A percentile compares a stretch with the other conserved stretches of the same genome.
These are phyloP conservation scores for Arthrobotrys pseudoclavata DNA, from an alignment of 2,329 filamentous ascomycete genomes.

Conservation along the genomic window DNA sequence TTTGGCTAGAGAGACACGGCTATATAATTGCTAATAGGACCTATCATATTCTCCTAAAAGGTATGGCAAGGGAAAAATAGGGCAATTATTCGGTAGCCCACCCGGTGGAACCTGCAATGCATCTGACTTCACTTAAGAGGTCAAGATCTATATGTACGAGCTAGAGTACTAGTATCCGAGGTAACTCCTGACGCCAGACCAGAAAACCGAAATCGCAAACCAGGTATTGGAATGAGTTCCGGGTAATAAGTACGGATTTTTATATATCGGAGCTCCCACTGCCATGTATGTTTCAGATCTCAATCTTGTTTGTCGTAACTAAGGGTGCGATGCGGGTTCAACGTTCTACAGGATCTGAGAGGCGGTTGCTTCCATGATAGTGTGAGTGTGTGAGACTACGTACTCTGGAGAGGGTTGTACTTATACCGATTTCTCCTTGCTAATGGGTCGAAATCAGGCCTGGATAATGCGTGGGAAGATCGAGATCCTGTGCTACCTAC, in stretches of 20 bases:
- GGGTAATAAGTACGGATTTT: slow-evolving; percentile 1
- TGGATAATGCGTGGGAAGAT: slow-evolving; percentile 24
- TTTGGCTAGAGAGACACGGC: background rate
- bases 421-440: slow-evolving; percentile 6
- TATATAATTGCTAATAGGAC: background rate
- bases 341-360: slow-evolving; percentile 22
- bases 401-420: background rate
- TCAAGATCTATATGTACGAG: slow-evolving; percentile 11
- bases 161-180: background rate
- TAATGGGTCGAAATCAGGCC: background rate
- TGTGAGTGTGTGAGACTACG: background rate
- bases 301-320: slow-evolving; percentile 14
- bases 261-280: slow-evolving; percentile 32
- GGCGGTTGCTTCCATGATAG: slow-evolving; percentile 1
- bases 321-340: slow-evolving; percentile 23
- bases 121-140: background rate
- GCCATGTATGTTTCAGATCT: slow-evolving; percentile 36
- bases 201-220: slow-evolving; percentile 8
- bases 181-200: slow-evolving; percentile 23
- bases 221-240: slow-evolving; percentile 4
- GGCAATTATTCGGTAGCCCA: background rate
- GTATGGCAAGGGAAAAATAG: slow-evolving; percentile 9
- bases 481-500: slow-evolving; percentile 31
- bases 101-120: slow-evolving; percentile 10
- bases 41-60: background rate